These are phyloP conservation scores for Mycena venus DNA, from an alignment of 768 basidiomycete species.

Conservation along the genomic window DNA sequence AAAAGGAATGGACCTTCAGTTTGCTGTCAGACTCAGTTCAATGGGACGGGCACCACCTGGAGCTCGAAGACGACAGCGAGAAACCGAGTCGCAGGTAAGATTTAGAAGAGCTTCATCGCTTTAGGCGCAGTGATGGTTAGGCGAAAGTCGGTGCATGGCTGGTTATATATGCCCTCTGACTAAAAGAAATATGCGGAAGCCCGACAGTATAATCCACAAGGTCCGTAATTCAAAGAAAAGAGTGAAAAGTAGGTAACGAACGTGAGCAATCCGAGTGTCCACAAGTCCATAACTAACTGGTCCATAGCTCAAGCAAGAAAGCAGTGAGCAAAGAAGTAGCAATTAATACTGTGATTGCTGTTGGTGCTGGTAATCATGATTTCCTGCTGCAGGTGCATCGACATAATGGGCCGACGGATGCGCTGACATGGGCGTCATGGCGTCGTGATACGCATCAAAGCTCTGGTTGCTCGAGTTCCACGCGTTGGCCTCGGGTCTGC, in stretches of 20 bases:
- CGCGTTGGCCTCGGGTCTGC: background rate
- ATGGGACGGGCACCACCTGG: no score
- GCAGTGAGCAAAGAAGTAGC: background rate
- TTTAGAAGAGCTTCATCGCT: conserved; percentile 83
- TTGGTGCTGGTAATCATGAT: background rate
- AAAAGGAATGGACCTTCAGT: no score
- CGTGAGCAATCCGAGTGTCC: no score
- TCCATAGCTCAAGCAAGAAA: no score
- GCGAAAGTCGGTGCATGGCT: conserved; percentile 47
- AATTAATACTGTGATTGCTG: background rate
- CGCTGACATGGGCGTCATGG: conserved; percentile 15
- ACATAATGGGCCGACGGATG: background rate
- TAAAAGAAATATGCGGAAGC: no score
- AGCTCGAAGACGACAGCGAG: conserved; percentile 66
- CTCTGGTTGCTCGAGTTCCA: conserved; percentile 15
- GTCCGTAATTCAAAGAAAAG: no score
- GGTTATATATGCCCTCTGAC: no score
- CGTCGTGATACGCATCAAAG: conserved; percentile 17
- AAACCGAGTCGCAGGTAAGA: conserved; percentile 76
- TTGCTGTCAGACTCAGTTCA: no score
- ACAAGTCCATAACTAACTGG: no score
- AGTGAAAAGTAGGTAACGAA: no score
- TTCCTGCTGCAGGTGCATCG: background rate
- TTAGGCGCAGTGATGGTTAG: conserved; percentile 94
- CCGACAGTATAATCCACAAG: no score